Conservation (phyloP, 257 asterid species). For the Rhazya stricta region DNA sequence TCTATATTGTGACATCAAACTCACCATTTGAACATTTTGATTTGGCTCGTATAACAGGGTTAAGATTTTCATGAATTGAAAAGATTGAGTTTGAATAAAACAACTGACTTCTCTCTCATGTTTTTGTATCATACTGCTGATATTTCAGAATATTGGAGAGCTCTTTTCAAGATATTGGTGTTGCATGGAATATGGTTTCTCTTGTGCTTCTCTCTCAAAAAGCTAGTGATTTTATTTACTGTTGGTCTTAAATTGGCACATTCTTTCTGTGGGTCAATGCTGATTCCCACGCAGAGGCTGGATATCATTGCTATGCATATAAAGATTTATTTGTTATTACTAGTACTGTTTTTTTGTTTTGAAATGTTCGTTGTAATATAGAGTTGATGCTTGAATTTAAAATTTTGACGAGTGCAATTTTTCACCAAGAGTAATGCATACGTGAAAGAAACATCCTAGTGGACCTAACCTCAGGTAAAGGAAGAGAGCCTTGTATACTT, state of each 20-base stretch:
- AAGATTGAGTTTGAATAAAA: neutral
- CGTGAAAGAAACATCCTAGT: neutral
- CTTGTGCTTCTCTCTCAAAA: neutral
- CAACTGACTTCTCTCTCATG: neutral
- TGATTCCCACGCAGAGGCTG: neutral
- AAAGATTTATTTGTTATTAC: neutral
- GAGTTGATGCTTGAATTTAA: neutral
- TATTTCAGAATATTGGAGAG: neutral
- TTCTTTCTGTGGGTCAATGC: neutral
- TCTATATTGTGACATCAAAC: neutral
- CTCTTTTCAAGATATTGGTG: neutral
- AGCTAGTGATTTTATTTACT: neutral
- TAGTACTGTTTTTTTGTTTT: neutral
- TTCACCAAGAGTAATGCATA: neutral
- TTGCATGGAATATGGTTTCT: neutral
- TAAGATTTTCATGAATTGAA: neutral
- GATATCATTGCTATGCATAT: neutral
- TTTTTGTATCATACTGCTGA: neutral
- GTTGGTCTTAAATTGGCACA: too few relatives aligned
- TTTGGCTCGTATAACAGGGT: neutral
- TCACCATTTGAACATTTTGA: neutral
- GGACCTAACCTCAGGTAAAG: neutral
- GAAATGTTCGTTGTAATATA: neutral
- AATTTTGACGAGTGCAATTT: neutral
- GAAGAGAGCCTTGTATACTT: neutral